phyloP scores from a whole-genome alignment of 78 protist genomes.

The Paratrimastix pyriformis region DNA sequence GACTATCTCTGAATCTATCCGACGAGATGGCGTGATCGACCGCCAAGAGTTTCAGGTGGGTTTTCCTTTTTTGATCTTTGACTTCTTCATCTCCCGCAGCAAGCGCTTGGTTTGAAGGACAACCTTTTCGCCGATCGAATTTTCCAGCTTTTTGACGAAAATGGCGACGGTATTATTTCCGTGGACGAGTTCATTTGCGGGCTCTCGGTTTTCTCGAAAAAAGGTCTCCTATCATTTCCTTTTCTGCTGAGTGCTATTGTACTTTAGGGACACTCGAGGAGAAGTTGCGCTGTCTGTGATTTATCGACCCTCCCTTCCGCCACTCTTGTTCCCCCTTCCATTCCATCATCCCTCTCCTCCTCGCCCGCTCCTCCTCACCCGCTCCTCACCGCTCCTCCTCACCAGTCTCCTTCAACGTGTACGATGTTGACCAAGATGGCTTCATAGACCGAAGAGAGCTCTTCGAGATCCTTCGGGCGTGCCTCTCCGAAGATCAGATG shows the following conservation, averaged over 20 bases:
- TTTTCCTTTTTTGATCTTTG: neutral
- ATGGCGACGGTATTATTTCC: slow-evolving; percentile 16
- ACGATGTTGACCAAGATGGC: slow-evolving; percentile 32
- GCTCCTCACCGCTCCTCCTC: too few relatives aligned
- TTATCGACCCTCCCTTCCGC: too few relatives aligned
- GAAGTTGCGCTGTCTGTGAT: slow-evolving; percentile 8
- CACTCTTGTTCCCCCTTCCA: too few relatives aligned
- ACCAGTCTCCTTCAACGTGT: slow-evolving; percentile 30
- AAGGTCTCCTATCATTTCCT: too few relatives aligned
- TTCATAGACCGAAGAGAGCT: slow-evolving; percentile 22
- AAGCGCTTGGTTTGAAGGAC: slow-evolving; percentile 18
- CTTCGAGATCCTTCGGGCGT: slow-evolving; percentile 5
- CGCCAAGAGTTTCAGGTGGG: slow-evolving; percentile 23
- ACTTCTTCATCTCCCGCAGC: too few relatives aligned
- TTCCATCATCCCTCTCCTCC: too few relatives aligned
- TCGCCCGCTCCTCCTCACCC: too few relatives aligned
- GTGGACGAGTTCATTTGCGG: slow-evolving; percentile 32
- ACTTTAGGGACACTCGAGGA: slow-evolving; percentile 29
- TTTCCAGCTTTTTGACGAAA: slow-evolving; percentile 29
- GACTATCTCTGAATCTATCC: neutral
- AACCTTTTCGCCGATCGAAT: slow-evolving; percentile 15
- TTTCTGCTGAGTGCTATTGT: too few relatives aligned
- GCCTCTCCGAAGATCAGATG: neutral
- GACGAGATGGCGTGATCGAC: slow-evolving; percentile 40
- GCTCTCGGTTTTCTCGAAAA: slow-evolving; percentile 14